These are phyloP conservation scores for Tephrocybe sp. DNA, from an alignment of 768 basidiomycete genomes.

Conservation along the genomic window DNA sequence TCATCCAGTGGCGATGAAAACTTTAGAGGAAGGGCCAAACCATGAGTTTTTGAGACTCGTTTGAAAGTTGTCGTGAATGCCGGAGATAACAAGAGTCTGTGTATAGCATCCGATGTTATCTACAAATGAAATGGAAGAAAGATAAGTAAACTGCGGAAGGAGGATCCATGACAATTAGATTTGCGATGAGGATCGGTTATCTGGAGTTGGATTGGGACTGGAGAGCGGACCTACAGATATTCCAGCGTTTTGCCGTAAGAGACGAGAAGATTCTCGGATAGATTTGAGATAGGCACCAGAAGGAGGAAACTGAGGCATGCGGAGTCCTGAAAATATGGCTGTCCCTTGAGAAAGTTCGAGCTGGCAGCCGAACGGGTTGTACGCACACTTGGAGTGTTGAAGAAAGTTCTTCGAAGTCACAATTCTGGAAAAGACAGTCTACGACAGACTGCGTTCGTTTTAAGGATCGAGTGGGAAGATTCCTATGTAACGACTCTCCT, in stretches of 20 bases:
- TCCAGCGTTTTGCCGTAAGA: conserved; percentile 42
- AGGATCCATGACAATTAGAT: too few species aligned
- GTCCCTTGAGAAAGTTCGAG: too few species aligned
- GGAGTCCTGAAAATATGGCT: too few species aligned
- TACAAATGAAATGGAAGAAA: conserved; percentile 23
- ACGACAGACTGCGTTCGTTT: too few species aligned
- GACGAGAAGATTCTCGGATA: conserved; percentile 51
- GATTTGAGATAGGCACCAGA: conserved; percentile 46
- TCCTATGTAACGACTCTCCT: too few species aligned
- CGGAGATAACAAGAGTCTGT: conserved; percentile 60
- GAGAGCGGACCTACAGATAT: conserved; percentile 46
- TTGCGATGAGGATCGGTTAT: too few species aligned
- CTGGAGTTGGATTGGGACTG: background rate
- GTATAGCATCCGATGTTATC: conserved; percentile 58
- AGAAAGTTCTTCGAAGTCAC: too few species aligned
- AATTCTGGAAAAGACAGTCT: too few species aligned
- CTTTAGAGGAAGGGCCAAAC: conserved; percentile 73
- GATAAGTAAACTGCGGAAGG: conserved; percentile 3
- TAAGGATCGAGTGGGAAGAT: too few species aligned
- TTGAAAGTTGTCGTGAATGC: conserved; percentile 62
- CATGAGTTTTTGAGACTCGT: conserved; percentile 62
- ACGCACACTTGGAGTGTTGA: too few species aligned
- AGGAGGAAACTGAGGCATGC: conserved; percentile 40
- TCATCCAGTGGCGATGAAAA: conserved; percentile 74
- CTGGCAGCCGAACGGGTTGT: too few species aligned